phyloP scores from a whole-genome alignment of 805 yeast species.

The Citeromyces matritensis region DNA sequence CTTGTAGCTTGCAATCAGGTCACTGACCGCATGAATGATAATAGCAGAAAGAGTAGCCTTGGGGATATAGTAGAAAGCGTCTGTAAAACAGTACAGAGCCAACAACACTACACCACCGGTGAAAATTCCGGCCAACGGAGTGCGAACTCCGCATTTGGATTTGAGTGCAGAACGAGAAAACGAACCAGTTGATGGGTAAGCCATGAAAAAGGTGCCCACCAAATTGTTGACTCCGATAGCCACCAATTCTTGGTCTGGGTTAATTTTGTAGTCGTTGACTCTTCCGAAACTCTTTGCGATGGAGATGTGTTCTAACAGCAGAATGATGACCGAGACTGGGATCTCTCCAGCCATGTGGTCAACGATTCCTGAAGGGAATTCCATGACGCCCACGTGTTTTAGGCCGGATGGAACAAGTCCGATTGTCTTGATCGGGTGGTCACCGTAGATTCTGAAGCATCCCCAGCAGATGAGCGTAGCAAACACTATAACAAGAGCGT shows the following conservation, averaged over 20 bases:
- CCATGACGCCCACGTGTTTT: constrained; percentile 59
- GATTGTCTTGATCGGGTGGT: constrained; percentile 41
- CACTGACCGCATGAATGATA: constrained; percentile 88
- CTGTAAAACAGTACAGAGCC: constrained; percentile 74
- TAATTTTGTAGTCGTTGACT: constrained; percentile 77
- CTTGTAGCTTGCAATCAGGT: constrained; percentile 57
- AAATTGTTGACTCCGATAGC: constrained; percentile 89
- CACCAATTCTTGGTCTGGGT: constrained; percentile 86
- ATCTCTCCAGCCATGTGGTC: constrained; percentile 55
- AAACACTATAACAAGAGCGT: constrained; percentile 68
- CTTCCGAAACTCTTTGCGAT: constrained; percentile 90
- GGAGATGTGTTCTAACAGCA: constrained; percentile 84
- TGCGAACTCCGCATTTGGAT: constrained; percentile 89
- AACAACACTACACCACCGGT: constrained; percentile 82
- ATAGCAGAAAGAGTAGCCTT: constrained; percentile 79
- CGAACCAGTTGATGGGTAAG: constrained; percentile 94
- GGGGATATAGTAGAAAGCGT: constrained; percentile 79
- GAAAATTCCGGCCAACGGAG: constrained; percentile 84
- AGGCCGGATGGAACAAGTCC: constrained; percentile 80
- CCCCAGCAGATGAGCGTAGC: constrained; percentile 79
- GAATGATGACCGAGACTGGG: constrained; percentile 74
- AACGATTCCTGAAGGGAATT: constrained; percentile 43
- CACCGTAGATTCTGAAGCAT: constrained; percentile 25
- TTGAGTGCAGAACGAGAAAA: constrained; percentile 90
- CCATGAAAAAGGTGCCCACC: constrained; percentile 82